Evolutionary conservation across 2,329 filamentous ascomycete species (phyloP), one percentile per base, ranked within the genome.

Genomic region (Penicillium sp.): DNA sequence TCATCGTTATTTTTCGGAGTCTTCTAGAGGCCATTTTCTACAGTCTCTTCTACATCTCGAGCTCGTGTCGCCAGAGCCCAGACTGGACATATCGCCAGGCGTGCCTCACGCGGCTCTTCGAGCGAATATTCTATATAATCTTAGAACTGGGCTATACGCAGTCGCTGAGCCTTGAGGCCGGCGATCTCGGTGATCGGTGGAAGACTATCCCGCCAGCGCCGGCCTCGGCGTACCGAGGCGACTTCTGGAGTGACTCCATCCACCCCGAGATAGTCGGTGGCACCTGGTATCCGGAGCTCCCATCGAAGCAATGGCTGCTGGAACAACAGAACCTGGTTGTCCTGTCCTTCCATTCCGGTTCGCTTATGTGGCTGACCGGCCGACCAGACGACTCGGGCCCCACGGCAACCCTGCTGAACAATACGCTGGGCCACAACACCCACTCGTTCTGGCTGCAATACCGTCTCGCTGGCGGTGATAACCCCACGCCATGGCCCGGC

Each of bases 261-360:
- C 33, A 52, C 8, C 47, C 54, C 14, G 47, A 52, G 8, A 47
- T 20, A n/a, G 52, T 56, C 30, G 47, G 46, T 12, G 54, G 38
- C 12, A 56, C 47, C 5, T 56, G 54, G 54, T 56, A 56, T 38
- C 54, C 54, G 20, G 47, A 46, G 5, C n/a, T 40, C 12, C 54
- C 26, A 11, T 16, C 48, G 21, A 9, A 26, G 20, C 24, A 38
- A 5, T 26, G 12, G 33, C 33, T 20, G 12, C 40, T 45, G 20
- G 47, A 24, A 3, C 47, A 52, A 2, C 12, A 35, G 12, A 52
- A 35, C 24, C 47, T 56, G 12, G 26, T 56, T 9, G 20, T 47
- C 5, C 16, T 56, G 38, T 52, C 47, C 9, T 56, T 56, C n/a
- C 54, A 56, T 45, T 56, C 47, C 5, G 54, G 54, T 20, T 46